These are phyloP conservation scores for Poteriospumella lacustris DNA, from an alignment of 108 stramenopile genomes.

Conservation along the genomic window DNA sequence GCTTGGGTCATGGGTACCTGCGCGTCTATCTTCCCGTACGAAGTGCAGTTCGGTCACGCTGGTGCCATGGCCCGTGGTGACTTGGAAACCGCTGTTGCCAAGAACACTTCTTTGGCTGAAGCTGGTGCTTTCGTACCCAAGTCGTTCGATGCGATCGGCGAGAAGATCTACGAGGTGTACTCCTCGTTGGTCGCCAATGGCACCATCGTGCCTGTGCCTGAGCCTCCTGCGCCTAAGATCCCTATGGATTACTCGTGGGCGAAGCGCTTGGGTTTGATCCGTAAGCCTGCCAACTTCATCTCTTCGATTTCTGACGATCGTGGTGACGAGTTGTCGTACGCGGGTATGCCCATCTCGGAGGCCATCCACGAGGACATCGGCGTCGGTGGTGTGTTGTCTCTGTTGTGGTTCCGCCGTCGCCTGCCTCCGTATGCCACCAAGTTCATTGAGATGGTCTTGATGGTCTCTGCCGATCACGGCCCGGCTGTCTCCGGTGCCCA, in stretches of 20 bases:
- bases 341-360: slow-evolving; percentile 77
- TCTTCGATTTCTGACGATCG: slow-evolving; percentile 83
- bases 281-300: slow-evolving; percentile 85
- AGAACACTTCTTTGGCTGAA: slow-evolving; percentile 66
- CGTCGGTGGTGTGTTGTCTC: slow-evolving; percentile 74
- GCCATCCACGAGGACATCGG: slow-evolving; percentile 73
- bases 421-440: slow-evolving; percentile 77
- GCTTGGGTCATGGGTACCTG: slow-evolving; percentile 90
- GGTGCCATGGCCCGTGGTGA: slow-evolving; percentile 74
- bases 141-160: slow-evolving; percentile 73
- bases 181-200: slow-evolving; percentile 40
- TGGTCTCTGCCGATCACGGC: slow-evolving; percentile 78
- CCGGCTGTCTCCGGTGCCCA: slow-evolving; percentile 80
- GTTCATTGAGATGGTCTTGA: slow-evolving; percentile 87
- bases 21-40: slow-evolving; percentile 76
- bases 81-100: slow-evolving; percentile 72
- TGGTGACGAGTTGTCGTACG: slow-evolving; percentile 77
- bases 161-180: slow-evolving; percentile 59
- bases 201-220: slow-evolving; percentile 32
- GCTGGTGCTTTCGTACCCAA: slow-evolving; percentile 75
- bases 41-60: slow-evolving; percentile 87
- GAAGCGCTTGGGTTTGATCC: slow-evolving; percentile 73
- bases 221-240: slow-evolving; percentile 49
- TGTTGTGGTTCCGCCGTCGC: slow-evolving; percentile 80
- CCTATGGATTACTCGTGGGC: slow-evolving; percentile 89